A percentile compares a stretch with the other conserved stretches of the same genome.
These are phyloP conservation scores for Verticillium zaregamsianum DNA, from an alignment of 2,329 filamentous ascomycete genomes.

Conservation along the genomic window DNA sequence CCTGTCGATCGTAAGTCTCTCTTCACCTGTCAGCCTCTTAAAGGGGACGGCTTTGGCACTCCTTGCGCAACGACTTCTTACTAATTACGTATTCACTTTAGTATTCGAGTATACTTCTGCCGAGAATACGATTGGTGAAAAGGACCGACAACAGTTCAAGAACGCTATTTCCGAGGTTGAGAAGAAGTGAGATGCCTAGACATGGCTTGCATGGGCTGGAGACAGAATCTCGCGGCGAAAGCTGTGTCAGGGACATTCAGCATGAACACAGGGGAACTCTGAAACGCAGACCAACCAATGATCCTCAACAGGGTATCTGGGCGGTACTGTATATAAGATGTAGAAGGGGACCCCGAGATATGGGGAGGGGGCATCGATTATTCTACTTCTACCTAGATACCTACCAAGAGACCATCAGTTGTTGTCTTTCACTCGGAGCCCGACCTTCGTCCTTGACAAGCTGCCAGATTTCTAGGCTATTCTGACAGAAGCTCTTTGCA, in stretches of 20 bases:
- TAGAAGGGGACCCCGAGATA: too few relatives aligned
- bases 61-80: background rate
- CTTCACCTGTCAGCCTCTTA: conserved; percentile 16
- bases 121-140: background rate
- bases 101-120: conserved; percentile 9
- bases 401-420: too few relatives aligned
- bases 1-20: conserved; percentile 1
- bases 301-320: too few relatives aligned
- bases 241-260: too few relatives aligned
- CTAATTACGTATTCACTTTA: background rate
- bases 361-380: too few relatives aligned
- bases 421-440: too few relatives aligned
- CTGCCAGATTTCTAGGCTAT: background rate
- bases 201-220: background rate
- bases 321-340: too few relatives aligned
- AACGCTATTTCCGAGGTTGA: background rate
- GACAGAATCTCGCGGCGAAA: too few relatives aligned
- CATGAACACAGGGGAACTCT: too few relatives aligned
- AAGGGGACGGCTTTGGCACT: conserved; percentile 14
- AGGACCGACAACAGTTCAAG: background rate
- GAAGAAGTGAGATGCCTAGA: background rate
- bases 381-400: too few relatives aligned
- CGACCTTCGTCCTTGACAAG: too few relatives aligned
- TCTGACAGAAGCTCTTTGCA: background rate
- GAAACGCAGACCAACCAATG: too few relatives aligned